Conservation (phyloP, 768 basidiomycete genomes). For the Leucocoprinus birnbaumii region DNA sequence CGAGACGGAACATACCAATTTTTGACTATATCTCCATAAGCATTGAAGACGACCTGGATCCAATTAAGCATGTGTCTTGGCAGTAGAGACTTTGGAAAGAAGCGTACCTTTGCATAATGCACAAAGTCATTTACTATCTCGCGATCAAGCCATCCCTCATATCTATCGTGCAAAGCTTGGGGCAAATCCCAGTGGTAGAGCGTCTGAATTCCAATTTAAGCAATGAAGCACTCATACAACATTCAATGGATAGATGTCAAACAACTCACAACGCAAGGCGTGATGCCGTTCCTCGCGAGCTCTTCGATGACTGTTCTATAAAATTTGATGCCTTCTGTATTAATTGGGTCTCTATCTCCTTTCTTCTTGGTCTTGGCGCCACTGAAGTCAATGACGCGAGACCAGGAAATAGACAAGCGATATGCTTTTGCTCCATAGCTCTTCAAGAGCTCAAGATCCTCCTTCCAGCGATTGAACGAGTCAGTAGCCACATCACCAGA, state of each 20-base stretch:
- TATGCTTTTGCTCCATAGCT: constrained; percentile 68
- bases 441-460: constrained; percentile 61
- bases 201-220: constrained; percentile 35
- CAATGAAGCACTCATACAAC: background rate
- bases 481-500: constrained; percentile 68
- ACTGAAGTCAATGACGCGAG: constrained; percentile 57
- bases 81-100: background rate
- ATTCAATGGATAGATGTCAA: no score
- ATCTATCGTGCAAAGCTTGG: constrained; percentile 66
- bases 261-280: constrained; percentile 59
- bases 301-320: constrained; percentile 69
- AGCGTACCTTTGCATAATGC: constrained; percentile 49
- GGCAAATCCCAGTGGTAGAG: constrained; percentile 81
- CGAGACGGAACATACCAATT: constrained; percentile 52
- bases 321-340: constrained; percentile 60
- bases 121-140: constrained; percentile 62
- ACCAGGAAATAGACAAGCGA: constrained; percentile 75
- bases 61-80: background rate
- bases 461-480: constrained; percentile 63
- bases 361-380: constrained; percentile 4
- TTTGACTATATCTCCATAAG: constrained; percentile 72
- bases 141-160: constrained; percentile 74
- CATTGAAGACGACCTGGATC: constrained; percentile 57
- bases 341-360: constrained; percentile 56
- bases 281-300: constrained; percentile 55